phyloP scores from a whole-genome alignment of 2,329 filamentous ascomycete genomes.

The Monilinia fructigena region DNA sequence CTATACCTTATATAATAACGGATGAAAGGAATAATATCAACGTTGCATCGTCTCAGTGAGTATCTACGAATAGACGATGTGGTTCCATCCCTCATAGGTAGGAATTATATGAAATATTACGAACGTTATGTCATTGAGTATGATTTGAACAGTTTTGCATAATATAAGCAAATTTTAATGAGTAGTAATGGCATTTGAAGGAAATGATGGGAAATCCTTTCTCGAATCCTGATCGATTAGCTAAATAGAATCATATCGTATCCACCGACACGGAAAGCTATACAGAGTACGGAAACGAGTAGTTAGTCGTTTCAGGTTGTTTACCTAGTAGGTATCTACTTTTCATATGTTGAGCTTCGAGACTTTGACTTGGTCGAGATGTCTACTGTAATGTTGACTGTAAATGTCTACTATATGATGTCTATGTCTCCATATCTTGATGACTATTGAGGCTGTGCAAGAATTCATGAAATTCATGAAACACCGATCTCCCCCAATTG shows the following conservation, averaged over 20 bases:
- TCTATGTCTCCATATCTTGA: not conserved
- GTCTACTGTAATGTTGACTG: not conserved
- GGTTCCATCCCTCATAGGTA: not conserved
- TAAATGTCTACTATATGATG: not conserved
- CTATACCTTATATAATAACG: not conserved
- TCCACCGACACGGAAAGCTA: not conserved
- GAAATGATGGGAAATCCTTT: conserved; percentile 22
- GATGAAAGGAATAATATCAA: not conserved
- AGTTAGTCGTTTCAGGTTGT: conserved; percentile 14
- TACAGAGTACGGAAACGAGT: too few relatives aligned
- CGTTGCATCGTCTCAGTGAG: conserved; percentile 12
- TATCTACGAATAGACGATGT: not conserved
- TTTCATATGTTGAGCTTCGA: not conserved
- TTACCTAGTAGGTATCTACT: too few relatives aligned
- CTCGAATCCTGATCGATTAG: conserved; percentile 20
- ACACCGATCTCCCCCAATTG: conserved; percentile 2
- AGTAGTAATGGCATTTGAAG: not conserved
- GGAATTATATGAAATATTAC: not conserved
- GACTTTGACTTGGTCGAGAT: conserved; percentile 6
- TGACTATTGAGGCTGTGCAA: not conserved
- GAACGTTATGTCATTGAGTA: conserved; percentile 1
- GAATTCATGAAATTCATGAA: conserved; percentile 5
- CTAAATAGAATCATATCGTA: not conserved
- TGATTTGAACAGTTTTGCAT: not conserved
- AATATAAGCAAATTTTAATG: conserved; percentile 21